Conservation (phyloP, 495 filamentous ascomycete species). For the Aspergillus bridgeri region DNA sequence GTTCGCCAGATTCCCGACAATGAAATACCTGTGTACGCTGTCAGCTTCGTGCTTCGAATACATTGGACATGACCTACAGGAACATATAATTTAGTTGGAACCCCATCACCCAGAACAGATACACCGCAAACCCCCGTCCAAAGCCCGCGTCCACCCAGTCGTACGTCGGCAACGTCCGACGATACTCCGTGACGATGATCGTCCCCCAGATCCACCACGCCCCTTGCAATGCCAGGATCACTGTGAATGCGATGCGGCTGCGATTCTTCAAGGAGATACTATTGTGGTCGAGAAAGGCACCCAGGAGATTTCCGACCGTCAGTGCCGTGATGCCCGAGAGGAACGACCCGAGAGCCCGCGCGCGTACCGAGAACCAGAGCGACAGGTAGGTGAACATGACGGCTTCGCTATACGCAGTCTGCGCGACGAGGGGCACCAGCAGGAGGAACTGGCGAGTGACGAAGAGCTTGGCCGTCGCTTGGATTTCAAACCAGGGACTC, state of each 20-base stretch:
- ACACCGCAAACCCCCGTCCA: conserved; percentile 55
- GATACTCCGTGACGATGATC: conserved; percentile 51
- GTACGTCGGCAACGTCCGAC: conserved; percentile 45
- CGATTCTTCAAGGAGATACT: conserved; percentile 47
- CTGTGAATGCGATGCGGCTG: conserved; percentile 38
- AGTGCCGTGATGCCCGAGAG: conserved; percentile 58
- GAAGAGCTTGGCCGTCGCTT: conserved; percentile 48
- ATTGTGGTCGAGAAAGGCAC: conserved; percentile 52
- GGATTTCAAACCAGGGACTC: conserved; percentile 48
- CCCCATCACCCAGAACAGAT: conserved; percentile 53
- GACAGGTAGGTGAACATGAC: conserved; percentile 60
- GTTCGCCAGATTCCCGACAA: conserved; percentile 56
- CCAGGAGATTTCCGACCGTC: conserved; percentile 53
- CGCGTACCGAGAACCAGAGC: conserved; percentile 60
- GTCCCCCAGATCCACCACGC: conserved; percentile 62
- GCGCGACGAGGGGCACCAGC: conserved; percentile 57
- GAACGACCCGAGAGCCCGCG: conserved; percentile 60
- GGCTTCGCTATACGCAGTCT: conserved; percentile 58
- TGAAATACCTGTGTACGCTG: conserved; percentile 49
- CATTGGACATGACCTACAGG: conserved; percentile 36
- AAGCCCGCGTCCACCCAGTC: conserved; percentile 58
- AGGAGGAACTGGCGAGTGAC: conserved; percentile 51
- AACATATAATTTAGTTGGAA: conserved; percentile 66
- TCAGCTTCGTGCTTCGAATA: conserved; percentile 5
- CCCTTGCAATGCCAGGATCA: conserved; percentile 51